These are phyloP conservation scores for Botrytis paeoniae DNA, from an alignment of 2,329 filamentous ascomycete genomes.

Conservation along the genomic window DNA sequence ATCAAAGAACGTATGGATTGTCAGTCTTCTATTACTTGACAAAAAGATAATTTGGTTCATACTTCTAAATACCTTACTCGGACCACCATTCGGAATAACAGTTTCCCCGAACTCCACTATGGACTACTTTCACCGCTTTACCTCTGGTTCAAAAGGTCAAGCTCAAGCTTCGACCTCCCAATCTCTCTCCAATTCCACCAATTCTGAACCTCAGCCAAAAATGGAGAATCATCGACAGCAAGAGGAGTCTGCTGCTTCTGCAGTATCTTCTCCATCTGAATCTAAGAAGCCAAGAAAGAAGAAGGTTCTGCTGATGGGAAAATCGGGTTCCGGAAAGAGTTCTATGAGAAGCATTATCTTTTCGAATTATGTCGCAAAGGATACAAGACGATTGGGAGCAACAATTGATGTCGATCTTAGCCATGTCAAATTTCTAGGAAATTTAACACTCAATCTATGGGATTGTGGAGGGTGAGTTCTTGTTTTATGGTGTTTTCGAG, in stretches of 20 bases:
- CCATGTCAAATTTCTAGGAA: constrained; percentile 98
- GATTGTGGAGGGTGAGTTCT: constrained; percentile 80
- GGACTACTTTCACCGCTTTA: constrained; percentile 10
- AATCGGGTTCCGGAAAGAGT: constrained; percentile 95
- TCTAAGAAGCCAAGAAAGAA: constrained; percentile 69
- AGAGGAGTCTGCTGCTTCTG: constrained; percentile 8
- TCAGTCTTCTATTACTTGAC: not conserved
- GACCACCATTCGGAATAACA: not conserved
- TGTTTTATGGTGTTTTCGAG: not conserved
- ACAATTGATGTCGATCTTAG: constrained; percentile 98
- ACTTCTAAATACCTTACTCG: not conserved
- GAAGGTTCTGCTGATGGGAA: constrained; percentile 88
- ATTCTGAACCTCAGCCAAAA: constrained; percentile 2
- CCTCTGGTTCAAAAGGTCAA: constrained; percentile 9
- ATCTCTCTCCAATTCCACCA: not conserved
- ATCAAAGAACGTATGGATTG: not conserved
- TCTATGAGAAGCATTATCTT: constrained; percentile 99
- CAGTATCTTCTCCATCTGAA: constrained; percentile 17
- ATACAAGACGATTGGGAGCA: constrained; percentile 86
- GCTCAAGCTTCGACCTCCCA: not conserved
- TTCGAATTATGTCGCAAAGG: constrained; percentile 96
- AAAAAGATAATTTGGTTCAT: not conserved
- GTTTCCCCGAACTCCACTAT: constrained; percentile 4
- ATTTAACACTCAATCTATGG: constrained; percentile 96
- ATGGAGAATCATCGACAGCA: constrained; percentile 19